Percentiles rank a stretch among this genome's conserved stretches.
Evolutionary conservation across 2,329 filamentous ascomycete genomes (phyloP).

Genomic region (Myriangium duriaei): DNA sequence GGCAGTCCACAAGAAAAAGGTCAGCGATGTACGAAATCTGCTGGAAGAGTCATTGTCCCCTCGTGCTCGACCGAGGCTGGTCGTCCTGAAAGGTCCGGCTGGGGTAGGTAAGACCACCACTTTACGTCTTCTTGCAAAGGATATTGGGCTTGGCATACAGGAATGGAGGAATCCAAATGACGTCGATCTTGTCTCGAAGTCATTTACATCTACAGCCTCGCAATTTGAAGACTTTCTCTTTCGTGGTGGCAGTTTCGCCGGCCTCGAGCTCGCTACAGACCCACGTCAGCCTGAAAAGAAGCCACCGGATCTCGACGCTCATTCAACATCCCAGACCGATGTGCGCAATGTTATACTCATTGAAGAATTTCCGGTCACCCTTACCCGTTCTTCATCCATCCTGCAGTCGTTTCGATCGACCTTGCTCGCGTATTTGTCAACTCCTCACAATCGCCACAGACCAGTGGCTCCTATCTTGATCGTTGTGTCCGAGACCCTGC

Average conservation of each 20-base stretch:
- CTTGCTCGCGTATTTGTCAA: slow-evolving; percentile 61
- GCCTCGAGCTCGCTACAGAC: slow-evolving; percentile 40
- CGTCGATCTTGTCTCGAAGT: slow-evolving; percentile 45
- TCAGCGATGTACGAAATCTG: slow-evolving; percentile 75
- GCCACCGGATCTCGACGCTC: slow-evolving; percentile 10
- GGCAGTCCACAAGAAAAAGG: slow-evolving; percentile 89
- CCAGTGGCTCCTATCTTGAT: slow-evolving; percentile 56
- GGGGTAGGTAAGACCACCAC: slow-evolving; percentile 91
- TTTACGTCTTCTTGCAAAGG: slow-evolving; percentile 60
- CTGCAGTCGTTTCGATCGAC: slow-evolving; percentile 52
- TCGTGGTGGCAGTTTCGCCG: slow-evolving; percentile 66
- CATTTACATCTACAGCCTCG: slow-evolving; percentile 56
- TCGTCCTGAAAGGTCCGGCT: slow-evolving; percentile 80
- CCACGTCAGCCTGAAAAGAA: slow-evolving; percentile 2
- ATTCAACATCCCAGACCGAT: slow-evolving; percentile 5
- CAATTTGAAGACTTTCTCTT: slow-evolving; percentile 90
- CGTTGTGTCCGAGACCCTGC: slow-evolving; percentile 78
- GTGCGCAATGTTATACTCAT: slow-evolving; percentile 27
- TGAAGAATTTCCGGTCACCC: slow-evolving; percentile 40
- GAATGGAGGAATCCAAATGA: slow-evolving; percentile 83
- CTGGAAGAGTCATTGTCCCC: slow-evolving; percentile 49
- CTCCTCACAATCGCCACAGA: slow-evolving; percentile 19
- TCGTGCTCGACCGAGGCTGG: slow-evolving; percentile 49
- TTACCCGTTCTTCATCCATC: slow-evolving; percentile 30
- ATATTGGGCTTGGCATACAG: slow-evolving; percentile 63